A percentile compares a stretch with the other conserved stretches of the same genome.
These are phyloP conservation scores for Suhomyces atakaporum DNA, from an alignment of 1,139 yeast genomes.

Conservation along the genomic window DNA sequence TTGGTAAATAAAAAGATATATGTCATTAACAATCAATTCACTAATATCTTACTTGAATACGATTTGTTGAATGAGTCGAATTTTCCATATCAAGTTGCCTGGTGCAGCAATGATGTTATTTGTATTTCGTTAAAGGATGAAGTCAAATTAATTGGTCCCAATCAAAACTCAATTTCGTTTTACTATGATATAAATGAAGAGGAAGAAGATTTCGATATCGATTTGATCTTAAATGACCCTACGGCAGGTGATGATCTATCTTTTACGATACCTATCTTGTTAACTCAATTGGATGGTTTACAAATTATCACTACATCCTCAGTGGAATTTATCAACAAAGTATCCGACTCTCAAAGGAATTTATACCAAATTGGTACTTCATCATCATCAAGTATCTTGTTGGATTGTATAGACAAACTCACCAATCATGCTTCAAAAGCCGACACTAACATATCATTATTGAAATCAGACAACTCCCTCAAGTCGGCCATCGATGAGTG, in stretches of 20 bases:
- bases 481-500: slow-evolving; percentile 69
- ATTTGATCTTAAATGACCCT: slow-evolving; percentile 18
- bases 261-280: slow-evolving; percentile 39
- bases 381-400: slow-evolving; percentile 75
- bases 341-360: slow-evolving; percentile 56
- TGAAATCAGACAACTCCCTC: slow-evolving; percentile 56
- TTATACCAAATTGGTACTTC: slow-evolving; percentile 83
- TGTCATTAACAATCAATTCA: slow-evolving; percentile 55
- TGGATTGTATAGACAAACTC: slow-evolving; percentile 80
- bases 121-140: slow-evolving; percentile 63
- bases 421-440: slow-evolving; percentile 78
- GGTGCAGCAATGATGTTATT: slow-evolving; percentile 90
- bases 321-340: slow-evolving; percentile 67
- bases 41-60: slow-evolving; percentile 55
- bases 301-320: slow-evolving; percentile 59
- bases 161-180: slow-evolving; percentile 56
- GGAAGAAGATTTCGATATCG: slow-evolving; percentile 35
- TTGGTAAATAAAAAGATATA: slow-evolving; percentile 51
- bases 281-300: slow-evolving; percentile 70
- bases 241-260: slow-evolving; percentile 24
- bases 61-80: slow-evolving; percentile 40
- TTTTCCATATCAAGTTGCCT: slow-evolving; percentile 51
- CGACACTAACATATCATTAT: slow-evolving; percentile 65
- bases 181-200: slow-evolving; percentile 42
- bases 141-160: slow-evolving; percentile 70